These are phyloP conservation scores for Xylaria curta DNA, from an alignment of 495 filamentous ascomycete species.

Conservation along the genomic window DNA sequence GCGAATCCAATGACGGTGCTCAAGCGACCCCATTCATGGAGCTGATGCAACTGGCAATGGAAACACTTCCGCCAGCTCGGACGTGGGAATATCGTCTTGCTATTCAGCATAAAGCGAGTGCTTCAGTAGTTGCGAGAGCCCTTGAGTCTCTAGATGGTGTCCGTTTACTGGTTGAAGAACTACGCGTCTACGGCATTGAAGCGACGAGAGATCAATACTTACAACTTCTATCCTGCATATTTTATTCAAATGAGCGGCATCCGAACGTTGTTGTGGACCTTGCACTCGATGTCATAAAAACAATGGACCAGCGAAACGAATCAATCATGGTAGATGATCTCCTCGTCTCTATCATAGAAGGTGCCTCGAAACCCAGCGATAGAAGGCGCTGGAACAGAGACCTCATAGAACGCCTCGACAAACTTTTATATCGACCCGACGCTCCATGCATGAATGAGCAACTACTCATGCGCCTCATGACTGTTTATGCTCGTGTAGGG, in stretches of 20 bases:
- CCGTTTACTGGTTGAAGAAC: slow-evolving; percentile 33
- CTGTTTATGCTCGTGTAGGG: slow-evolving; percentile 44
- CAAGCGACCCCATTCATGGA: slow-evolving; percentile 31
- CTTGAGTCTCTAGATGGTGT: slow-evolving; percentile 13
- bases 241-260: slow-evolving; percentile 27
- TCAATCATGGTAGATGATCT: slow-evolving; percentile 46
- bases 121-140: background rate
- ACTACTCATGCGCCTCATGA: slow-evolving; percentile 56
- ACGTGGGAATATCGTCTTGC: slow-evolving; percentile 43
- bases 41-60: slow-evolving; percentile 35
- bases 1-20: slow-evolving; percentile 4
- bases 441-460: slow-evolving; percentile 56
- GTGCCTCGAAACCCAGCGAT: slow-evolving; percentile 25
- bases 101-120: slow-evolving; percentile 32
- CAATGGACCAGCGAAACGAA: slow-evolving; percentile 48
- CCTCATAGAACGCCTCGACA: slow-evolving; percentile 37
- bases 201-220: slow-evolving; percentile 41
- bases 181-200: slow-evolving; percentile 39
- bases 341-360: slow-evolving; percentile 47
- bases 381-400: slow-evolving; percentile 18
- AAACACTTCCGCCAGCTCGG: slow-evolving; percentile 34
- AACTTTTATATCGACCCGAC: slow-evolving; percentile 34
- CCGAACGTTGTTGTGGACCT: slow-evolving; percentile 34
- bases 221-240: slow-evolving; percentile 45
- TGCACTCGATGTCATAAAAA: slow-evolving; percentile 42